Percentiles rank a stretch among this genome's conserved stretches.
phyloP scores from a whole-genome alignment of 345 rosid genomes.

The Psidium guajava region DNA sequence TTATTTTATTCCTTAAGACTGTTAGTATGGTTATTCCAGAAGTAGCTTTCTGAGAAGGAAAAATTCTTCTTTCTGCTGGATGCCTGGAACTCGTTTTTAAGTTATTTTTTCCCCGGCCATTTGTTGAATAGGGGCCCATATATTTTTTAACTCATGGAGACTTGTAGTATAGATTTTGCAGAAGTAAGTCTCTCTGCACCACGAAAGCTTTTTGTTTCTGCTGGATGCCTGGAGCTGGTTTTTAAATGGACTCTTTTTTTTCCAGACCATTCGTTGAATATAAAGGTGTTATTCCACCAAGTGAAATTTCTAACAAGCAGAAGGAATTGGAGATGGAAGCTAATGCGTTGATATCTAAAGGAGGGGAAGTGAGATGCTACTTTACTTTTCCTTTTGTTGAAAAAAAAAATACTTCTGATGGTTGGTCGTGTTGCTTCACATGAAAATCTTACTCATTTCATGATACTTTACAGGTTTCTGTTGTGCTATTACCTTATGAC shows the following conservation, averaged over 20 bases:
- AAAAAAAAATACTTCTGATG: not conserved
- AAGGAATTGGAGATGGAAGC: constrained; percentile 58
- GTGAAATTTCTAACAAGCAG: constrained; percentile 42
- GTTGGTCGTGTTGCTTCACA: not conserved
- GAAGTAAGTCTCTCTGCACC: not conserved
- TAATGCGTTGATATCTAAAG: constrained; percentile 47
- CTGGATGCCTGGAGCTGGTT: not conserved
- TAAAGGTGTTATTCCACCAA: constrained; percentile 47
- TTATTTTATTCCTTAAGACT: not conserved
- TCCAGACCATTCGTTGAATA: constrained; percentile 83
- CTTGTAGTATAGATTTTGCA: not conserved
- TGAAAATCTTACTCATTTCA: not conserved
- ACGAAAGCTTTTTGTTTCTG: not conserved
- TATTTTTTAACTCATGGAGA: not conserved
- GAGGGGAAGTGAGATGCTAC: constrained; percentile 40
- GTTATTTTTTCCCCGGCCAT: constrained; percentile 39
- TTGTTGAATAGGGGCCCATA: constrained; percentile 21
- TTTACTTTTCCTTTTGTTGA: not conserved
- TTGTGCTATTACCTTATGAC: constrained; percentile 42
- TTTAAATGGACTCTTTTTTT: not conserved
- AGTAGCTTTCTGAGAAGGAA: not conserved
- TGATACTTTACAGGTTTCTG: constrained; percentile 33
- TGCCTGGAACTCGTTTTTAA: not conserved
- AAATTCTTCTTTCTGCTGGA: not conserved
- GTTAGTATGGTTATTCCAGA: not conserved